These are phyloP conservation scores for Calycina herbarum DNA, from an alignment of 2,329 filamentous ascomycete genomes.

Conservation along the genomic window DNA sequence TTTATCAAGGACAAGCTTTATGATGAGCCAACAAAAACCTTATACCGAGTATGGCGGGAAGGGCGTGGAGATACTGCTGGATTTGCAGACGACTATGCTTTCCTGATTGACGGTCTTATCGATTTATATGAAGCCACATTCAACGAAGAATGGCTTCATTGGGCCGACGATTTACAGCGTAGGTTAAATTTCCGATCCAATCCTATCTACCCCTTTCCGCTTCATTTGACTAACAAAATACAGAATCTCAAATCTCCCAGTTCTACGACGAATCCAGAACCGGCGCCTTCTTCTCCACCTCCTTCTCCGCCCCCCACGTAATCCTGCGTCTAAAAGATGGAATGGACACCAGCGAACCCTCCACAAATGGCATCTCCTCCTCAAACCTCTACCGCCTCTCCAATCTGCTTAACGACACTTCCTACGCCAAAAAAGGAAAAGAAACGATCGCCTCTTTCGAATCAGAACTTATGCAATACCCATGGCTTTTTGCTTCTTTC, in stretches of 20 bases:
- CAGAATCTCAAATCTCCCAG: conserved; percentile 69
- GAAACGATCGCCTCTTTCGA: conserved; percentile 84
- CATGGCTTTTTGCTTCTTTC: conserved; percentile 84
- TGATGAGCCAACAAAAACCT: conserved; percentile 57
- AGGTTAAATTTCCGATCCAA: conserved; percentile 33
- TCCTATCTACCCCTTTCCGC: background rate
- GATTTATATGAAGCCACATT: conserved; percentile 83
- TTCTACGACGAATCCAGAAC: conserved; percentile 67
- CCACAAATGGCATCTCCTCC: conserved; percentile 84
- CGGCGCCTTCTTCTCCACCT: conserved; percentile 72
- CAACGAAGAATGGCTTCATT: conserved; percentile 72
- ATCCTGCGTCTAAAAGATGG: conserved; percentile 91
- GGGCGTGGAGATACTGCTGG: conserved; percentile 64
- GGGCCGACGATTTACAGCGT: conserved; percentile 80
- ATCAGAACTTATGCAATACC: conserved; percentile 87
- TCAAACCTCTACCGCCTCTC: conserved; percentile 83
- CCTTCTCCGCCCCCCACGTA: conserved; percentile 61
- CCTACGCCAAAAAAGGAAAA: conserved; percentile 64
- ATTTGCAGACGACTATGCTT: conserved; percentile 95
- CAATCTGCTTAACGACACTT: conserved; percentile 64
- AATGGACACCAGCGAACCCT: conserved; percentile 90
- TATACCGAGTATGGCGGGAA: conserved; percentile 75
- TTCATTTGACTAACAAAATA: conserved; percentile 20
- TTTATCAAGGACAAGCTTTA: conserved; percentile 78
- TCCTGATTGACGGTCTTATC: conserved; percentile 77